phyloP scores from a whole-genome alignment of 2,329 filamentous ascomycete genomes.

The Ramichloridium luteum region DNA sequence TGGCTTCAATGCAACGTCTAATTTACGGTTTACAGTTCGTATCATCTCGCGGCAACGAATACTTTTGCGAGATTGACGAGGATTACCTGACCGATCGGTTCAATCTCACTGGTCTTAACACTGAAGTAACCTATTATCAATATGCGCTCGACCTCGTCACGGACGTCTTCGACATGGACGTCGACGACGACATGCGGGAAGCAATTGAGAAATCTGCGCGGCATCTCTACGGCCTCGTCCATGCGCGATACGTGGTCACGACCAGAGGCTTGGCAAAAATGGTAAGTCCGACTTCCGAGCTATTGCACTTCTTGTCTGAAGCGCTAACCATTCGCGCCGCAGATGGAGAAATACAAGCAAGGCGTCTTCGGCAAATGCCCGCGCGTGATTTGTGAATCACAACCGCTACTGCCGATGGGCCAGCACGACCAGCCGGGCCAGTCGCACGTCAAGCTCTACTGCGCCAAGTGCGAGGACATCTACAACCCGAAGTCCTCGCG shows the following conservation, averaged over 20 bases:
- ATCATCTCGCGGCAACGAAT: slow-evolving; percentile 92
- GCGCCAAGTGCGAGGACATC: slow-evolving; percentile 89
- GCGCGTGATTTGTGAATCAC: slow-evolving; percentile 84
- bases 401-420: slow-evolving; percentile 89
- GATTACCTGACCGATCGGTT: slow-evolving; percentile 97
- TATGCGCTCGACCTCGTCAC: slow-evolving; percentile 96
- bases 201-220: slow-evolving; percentile 94
- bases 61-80: slow-evolving; percentile 99
- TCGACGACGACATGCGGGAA: slow-evolving; percentile 96
- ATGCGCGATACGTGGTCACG: slow-evolving; percentile 93
- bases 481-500: slow-evolving; percentile 98
- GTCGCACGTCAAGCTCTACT: slow-evolving; percentile 94
- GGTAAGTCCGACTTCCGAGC: too few relatives aligned
- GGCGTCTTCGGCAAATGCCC: slow-evolving; percentile 97
- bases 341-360: slow-evolving; percentile 99
- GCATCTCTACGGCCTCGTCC: slow-evolving; percentile 89
- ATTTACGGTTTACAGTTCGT: slow-evolving; percentile 70
- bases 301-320: too few relatives aligned
- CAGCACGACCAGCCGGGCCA: slow-evolving; percentile 78
- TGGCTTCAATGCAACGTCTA: too few relatives aligned
- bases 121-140: slow-evolving; percentile 96
- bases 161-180: slow-evolving; percentile 96
- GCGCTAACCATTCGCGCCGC: slow-evolving; percentile 9
- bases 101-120: slow-evolving; percentile 93
- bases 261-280: slow-evolving; percentile 90